A percentile compares a stretch with the other conserved stretches of the same genome.
Conservation (phyloP, 1,284 basidiomycete species). For the Boletus sp. region DNA sequence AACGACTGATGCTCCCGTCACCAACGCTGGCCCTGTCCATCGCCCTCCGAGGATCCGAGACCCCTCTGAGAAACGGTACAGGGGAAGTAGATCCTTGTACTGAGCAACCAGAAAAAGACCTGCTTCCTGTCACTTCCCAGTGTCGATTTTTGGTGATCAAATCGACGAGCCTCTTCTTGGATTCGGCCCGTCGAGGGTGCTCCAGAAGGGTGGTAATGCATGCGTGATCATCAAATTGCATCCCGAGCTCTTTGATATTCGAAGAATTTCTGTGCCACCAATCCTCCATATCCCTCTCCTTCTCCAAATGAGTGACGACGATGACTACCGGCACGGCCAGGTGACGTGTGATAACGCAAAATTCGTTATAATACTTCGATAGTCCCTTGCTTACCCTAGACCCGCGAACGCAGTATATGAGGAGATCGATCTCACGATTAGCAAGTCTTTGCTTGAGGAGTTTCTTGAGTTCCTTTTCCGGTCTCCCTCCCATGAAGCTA, state of each 20-base stretch:
- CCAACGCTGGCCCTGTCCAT: neutral
- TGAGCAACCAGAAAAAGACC: conserved; percentile 23
- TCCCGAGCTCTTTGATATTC: conserved; percentile 1
- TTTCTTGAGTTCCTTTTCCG: conserved; percentile 20
- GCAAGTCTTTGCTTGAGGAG: too few species aligned
- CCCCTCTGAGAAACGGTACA: neutral
- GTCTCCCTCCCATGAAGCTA: conserved; percentile 13
- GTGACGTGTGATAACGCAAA: conserved; percentile 30
- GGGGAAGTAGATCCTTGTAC: neutral
- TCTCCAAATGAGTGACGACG: conserved; percentile 31
- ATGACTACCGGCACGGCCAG: conserved; percentile 6
- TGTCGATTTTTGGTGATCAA: conserved; percentile 15
- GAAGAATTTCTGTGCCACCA: conserved; percentile 34
- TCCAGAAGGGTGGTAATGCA: conserved; percentile 25
- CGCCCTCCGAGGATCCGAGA: neutral
- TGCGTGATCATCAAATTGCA: conserved; percentile 34
- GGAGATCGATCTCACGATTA: conserved; percentile 31
- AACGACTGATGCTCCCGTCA: neutral
- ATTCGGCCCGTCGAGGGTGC: conserved; percentile 19
- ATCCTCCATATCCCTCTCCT: conserved; percentile 24
- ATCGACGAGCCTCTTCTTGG: conserved; percentile 18
- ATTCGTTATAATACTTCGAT: conserved; percentile 27
- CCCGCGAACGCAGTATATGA: conserved; percentile 35
- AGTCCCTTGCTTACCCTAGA: conserved; percentile 22
- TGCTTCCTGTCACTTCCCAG: conserved; percentile 17